Evolutionary conservation across 2,329 filamentous ascomycete genomes (phyloP).

Genomic region (Penicillium sp.): DNA sequence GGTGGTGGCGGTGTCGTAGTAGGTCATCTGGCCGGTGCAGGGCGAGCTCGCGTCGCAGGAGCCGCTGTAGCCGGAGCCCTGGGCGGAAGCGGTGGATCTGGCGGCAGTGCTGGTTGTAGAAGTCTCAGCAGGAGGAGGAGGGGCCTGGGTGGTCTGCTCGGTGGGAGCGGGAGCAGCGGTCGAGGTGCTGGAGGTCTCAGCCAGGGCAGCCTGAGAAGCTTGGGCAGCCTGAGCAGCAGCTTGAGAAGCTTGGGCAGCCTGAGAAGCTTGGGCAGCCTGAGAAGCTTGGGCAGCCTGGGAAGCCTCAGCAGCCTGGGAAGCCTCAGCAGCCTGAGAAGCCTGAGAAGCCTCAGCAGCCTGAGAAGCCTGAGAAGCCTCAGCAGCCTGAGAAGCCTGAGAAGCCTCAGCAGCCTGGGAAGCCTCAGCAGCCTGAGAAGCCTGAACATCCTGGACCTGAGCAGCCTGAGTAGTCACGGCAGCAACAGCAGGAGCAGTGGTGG

Average conservation of each 20-base stretch:
- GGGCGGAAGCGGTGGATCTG: constrained; percentile 13
- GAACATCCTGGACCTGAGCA: neutral
- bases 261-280: too few relatives aligned
- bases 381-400: too few relatives aligned
- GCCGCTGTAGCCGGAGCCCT: constrained; percentile 21
- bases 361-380: too few relatives aligned
- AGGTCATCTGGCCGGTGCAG: constrained; percentile 64
- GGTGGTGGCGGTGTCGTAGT: constrained; percentile 65
- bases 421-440: constrained; percentile 11
- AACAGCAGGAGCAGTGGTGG: constrained; percentile 9
- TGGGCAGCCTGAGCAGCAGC: too few relatives aligned
- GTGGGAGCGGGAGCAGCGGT: constrained; percentile 6
- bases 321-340: neutral
- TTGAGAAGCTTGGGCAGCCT: too few relatives aligned
- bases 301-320: constrained; percentile 10
- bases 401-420: too few relatives aligned
- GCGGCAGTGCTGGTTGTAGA: constrained; percentile 1
- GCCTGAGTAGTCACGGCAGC: constrained; percentile 13
- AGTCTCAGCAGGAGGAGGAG: neutral
- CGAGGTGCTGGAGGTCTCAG: constrained; percentile 3
- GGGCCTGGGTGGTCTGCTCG: constrained; percentile 1
- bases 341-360: constrained; percentile 5
- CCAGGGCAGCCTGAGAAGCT: neutral
- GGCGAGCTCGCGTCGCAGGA: constrained; percentile 25
- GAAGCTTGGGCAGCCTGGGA: too few relatives aligned